Conservation (phyloP, 2,329 filamentous ascomycete genomes). For the Colletotrichum shisoi region DNA sequence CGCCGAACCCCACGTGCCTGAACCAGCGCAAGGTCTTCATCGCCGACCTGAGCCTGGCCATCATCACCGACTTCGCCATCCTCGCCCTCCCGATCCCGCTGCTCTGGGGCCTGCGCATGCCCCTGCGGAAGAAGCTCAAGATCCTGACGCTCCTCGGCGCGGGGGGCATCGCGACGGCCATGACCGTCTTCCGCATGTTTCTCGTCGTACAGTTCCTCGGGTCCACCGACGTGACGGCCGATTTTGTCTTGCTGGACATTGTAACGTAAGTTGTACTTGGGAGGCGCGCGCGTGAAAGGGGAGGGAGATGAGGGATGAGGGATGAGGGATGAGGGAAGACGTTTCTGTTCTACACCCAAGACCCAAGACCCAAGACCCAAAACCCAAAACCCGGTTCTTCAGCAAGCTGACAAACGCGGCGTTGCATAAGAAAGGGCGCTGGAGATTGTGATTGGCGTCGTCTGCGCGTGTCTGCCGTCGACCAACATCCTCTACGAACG, state of each 20-base stretch:
- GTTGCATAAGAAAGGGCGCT: slow-evolving; percentile 19
- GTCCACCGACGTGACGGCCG: slow-evolving; percentile 42
- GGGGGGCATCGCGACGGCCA: slow-evolving; percentile 45
- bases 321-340: too few species aligned
- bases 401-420: not conserved
- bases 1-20: slow-evolving; percentile 43
- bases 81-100: slow-evolving; percentile 48
- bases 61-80: slow-evolving; percentile 48
- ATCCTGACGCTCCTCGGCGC: slow-evolving; percentile 46
- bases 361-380: too few species aligned
- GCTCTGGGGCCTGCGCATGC: slow-evolving; percentile 45
- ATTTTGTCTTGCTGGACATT: slow-evolving; percentile 41
- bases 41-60: slow-evolving; percentile 46
- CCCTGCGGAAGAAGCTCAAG: slow-evolving; percentile 46
- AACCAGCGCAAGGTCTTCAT: slow-evolving; percentile 47
- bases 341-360: too few species aligned
- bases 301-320: too few species aligned
- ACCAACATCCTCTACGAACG: slow-evolving; percentile 39
- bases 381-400: too few species aligned
- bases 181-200: slow-evolving; percentile 45
- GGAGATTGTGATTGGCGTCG: slow-evolving; percentile 40
- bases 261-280: slow-evolving; percentile 26
- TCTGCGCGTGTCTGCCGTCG: slow-evolving; percentile 40
- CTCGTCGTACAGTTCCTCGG: slow-evolving; percentile 41
- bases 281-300: too few species aligned